Conservation (phyloP, 768 basidiomycete species). For the Macrolepiota fuliginosa region DNA sequence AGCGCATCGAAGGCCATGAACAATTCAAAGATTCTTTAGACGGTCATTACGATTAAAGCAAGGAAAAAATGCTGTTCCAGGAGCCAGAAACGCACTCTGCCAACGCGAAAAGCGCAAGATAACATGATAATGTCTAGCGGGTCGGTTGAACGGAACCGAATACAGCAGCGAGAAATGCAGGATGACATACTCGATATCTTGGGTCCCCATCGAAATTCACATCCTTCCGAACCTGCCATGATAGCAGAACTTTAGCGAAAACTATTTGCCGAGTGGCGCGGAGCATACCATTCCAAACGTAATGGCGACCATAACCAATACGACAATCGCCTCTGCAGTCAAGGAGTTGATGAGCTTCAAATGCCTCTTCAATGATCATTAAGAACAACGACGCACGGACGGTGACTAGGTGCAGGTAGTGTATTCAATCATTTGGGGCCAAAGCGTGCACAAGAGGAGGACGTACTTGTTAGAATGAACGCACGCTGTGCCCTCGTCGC, state of each 20-base stretch:
- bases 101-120: conserved; percentile 78
- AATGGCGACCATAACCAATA: conserved; percentile 71
- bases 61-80: background rate
- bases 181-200: conserved; percentile 50
- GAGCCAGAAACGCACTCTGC: conserved; percentile 57
- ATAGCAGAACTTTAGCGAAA: background rate
- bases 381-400: conserved; percentile 50
- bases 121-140: conserved; percentile 73
- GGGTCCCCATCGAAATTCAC: conserved; percentile 33
- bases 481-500: conserved; percentile 70
- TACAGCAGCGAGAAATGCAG: background rate
- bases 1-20: conserved; percentile 85
- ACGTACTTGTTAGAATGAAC: conserved; percentile 71
- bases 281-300: conserved; percentile 61
- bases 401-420: conserved; percentile 36
- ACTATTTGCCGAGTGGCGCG: background rate
- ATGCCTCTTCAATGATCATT: background rate
- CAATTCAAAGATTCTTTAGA: conserved; percentile 71
- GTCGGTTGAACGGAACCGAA: background rate
- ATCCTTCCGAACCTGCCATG: conserved; percentile 46
- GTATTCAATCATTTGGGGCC: conserved; percentile 5
- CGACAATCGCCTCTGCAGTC: conserved; percentile 65
- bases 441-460: background rate
- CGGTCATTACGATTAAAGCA: background rate
- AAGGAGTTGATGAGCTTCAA: background rate